Evolutionary conservation across 768 basidiomycete genomes (phyloP).

Genomic region (Rhizopogon roseolus): DNA sequence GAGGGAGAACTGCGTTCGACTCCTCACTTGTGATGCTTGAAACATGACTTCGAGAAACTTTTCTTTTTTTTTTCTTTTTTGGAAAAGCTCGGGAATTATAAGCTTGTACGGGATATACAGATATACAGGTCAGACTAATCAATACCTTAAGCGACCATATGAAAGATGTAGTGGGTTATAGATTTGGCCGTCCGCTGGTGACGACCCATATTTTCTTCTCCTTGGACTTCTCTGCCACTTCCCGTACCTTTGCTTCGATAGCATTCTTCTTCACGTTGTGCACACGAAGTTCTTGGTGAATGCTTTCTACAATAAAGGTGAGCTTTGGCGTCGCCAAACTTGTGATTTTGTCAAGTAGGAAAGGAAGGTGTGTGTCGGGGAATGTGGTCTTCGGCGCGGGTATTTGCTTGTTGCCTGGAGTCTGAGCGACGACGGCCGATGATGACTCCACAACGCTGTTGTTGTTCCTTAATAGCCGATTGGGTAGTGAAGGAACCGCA

Average conservation of each 20-base stretch:
- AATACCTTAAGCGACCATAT: too few species aligned
- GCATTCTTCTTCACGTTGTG: constrained; percentile 80
- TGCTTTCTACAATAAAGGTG: constrained; percentile 63
- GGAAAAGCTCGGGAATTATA: too few species aligned
- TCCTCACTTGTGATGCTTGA: too few species aligned
- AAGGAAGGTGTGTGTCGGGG: constrained; percentile 59
- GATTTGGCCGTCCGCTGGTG: constrained; percentile 25
- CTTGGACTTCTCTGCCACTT: constrained; percentile 72
- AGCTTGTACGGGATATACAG: too few species aligned
- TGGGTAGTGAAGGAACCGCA: constrained; percentile 43
- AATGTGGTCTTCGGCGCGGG: constrained; percentile 52
- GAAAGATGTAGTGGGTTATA: not conserved
- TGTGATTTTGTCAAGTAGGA: constrained; percentile 60
- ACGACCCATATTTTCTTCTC: constrained; percentile 73
- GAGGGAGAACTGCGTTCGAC: too few species aligned
- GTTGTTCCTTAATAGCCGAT: constrained; percentile 22
- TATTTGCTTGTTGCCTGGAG: constrained; percentile 22
- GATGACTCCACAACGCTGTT: constrained; percentile 10
- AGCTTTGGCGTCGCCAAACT: constrained; percentile 58
- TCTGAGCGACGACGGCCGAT: constrained; percentile 9
- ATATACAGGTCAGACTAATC: too few species aligned
- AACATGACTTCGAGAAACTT: too few species aligned
- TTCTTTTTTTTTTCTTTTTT: too few species aligned
- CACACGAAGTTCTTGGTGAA: constrained; percentile 64
- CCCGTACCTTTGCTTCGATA: constrained; percentile 75